Conservation (phyloP, 768 basidiomycete species). For the Mycena galericulata region DNA sequence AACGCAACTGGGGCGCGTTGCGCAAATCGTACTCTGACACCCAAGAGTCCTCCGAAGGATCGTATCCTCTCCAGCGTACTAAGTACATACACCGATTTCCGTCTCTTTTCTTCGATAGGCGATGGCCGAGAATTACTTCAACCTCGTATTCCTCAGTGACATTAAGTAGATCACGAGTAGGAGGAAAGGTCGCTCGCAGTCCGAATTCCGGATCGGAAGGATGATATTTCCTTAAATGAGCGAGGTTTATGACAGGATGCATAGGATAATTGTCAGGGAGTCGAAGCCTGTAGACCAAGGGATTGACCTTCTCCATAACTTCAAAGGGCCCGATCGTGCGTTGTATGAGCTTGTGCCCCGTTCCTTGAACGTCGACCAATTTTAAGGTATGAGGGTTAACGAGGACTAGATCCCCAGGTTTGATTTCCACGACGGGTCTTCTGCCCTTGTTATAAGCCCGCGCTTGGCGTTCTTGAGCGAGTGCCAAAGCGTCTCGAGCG, state of each 20-base stretch:
- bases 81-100: neutral
- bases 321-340: slow-evolving; percentile 29
- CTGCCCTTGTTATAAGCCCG: neutral
- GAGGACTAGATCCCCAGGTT: neutral
- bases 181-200: neutral
- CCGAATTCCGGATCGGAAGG: neutral
- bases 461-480: neutral
- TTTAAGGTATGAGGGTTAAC: neutral
- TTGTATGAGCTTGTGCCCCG: neutral
- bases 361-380: neutral
- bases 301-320: slow-evolving; percentile 30
- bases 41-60: neutral
- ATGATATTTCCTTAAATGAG: slow-evolving; percentile 25
- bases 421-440: neutral
- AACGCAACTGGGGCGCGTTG: neutral
- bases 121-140: neutral
- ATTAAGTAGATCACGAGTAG: neutral
- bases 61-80: neutral
- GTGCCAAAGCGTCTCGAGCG: neutral
- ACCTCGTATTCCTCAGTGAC: neutral
- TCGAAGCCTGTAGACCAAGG: slow-evolving; percentile 9
- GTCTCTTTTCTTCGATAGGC: neutral
- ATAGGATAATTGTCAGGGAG: slow-evolving; percentile 24
- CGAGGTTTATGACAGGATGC: slow-evolving; percentile 22
- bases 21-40: neutral